A percentile compares a stretch with the other conserved stretches of the same genome.
Conservation (phyloP, 108 stramenopile species). For the Cyclotella cryptica region DNA sequence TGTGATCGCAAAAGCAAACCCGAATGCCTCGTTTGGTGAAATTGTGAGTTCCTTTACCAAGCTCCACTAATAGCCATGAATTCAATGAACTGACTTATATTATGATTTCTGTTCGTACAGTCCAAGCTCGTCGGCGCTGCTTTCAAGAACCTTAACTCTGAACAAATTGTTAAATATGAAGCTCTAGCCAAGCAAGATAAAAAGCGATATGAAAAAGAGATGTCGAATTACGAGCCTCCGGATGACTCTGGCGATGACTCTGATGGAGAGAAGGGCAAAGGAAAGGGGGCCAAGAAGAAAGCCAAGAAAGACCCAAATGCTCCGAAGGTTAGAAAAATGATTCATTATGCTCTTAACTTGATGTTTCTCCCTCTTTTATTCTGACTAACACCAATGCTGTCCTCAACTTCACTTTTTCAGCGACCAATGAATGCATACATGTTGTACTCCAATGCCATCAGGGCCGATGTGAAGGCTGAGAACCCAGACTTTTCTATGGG, state of each 20-base stretch:
- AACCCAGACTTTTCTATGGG: slow-evolving; percentile 70
- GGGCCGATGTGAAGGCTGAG: slow-evolving; percentile 72
- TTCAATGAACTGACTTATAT: neutral
- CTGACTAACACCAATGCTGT: neutral
- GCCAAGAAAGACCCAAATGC: slow-evolving; percentile 56
- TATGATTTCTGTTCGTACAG: slow-evolving; percentile 15
- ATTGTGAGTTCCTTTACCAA: slow-evolving; percentile 53
- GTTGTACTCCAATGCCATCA: slow-evolving; percentile 63
- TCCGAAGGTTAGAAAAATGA: slow-evolving; percentile 21
- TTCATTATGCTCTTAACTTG: neutral
- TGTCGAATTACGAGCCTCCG: slow-evolving; percentile 39
- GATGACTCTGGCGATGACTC: slow-evolving; percentile 50
- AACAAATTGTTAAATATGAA: slow-evolving; percentile 66
- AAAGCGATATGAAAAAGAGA: slow-evolving; percentile 65
- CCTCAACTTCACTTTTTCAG: slow-evolving; percentile 25
- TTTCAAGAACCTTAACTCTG: slow-evolving; percentile 59
- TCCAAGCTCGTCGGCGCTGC: slow-evolving; percentile 56
- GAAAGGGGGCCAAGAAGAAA: slow-evolving; percentile 25
- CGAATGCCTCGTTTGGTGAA: slow-evolving; percentile 73
- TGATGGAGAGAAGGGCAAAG: slow-evolving; percentile 36
- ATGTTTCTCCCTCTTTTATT: neutral
- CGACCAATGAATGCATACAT: slow-evolving; percentile 67
- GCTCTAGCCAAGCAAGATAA: slow-evolving; percentile 67
- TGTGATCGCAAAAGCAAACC: slow-evolving; percentile 67
- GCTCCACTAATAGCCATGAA: neutral